phyloP scores from a whole-genome alignment of 1,284 basidiomycete genomes.

The Apiotrichum brassicae region DNA sequence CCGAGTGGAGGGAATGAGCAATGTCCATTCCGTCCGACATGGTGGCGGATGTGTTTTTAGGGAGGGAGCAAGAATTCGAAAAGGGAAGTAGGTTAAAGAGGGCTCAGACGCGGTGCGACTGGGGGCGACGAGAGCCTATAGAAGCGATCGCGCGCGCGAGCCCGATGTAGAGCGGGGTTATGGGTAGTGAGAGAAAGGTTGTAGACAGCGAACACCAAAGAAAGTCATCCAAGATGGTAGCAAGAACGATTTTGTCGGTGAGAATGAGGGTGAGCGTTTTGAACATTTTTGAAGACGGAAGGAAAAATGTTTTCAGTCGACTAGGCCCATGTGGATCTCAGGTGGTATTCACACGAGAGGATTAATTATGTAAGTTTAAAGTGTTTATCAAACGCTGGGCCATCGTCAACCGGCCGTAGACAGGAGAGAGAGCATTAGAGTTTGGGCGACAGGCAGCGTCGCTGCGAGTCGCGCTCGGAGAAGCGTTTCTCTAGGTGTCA shows the following conservation, averaged over 20 bases:
- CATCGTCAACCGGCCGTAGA: too few relatives aligned
- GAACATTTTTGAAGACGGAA: not conserved
- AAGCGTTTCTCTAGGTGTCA: too few relatives aligned
- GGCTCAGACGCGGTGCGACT: constrained; percentile 15
- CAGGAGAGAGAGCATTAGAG: too few relatives aligned
- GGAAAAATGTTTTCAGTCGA: not conserved
- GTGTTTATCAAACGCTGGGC: too few relatives aligned
- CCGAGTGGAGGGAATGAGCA: constrained; percentile 76
- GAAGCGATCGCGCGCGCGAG: constrained; percentile 7
- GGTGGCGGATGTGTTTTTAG: not conserved
- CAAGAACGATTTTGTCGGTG: too few relatives aligned
- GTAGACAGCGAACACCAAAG: not conserved
- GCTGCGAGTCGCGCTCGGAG: too few relatives aligned
- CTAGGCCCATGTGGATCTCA: too few relatives aligned
- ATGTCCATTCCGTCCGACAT: constrained; percentile 68
- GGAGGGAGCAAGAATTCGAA: too few relatives aligned
- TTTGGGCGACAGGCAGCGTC: too few relatives aligned
- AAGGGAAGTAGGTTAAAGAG: too few relatives aligned
- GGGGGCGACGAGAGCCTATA: not conserved
- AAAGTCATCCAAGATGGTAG: not conserved
- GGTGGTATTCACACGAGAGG: too few relatives aligned
- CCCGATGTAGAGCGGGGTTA: constrained; percentile 1
- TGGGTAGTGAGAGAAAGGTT: constrained; percentile 3
- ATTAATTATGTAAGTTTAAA: too few relatives aligned
- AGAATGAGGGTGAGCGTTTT: not conserved